phyloP scores from a whole-genome alignment of 2,329 filamentous ascomycete species.

The Cladobotryum protrusum region DNA sequence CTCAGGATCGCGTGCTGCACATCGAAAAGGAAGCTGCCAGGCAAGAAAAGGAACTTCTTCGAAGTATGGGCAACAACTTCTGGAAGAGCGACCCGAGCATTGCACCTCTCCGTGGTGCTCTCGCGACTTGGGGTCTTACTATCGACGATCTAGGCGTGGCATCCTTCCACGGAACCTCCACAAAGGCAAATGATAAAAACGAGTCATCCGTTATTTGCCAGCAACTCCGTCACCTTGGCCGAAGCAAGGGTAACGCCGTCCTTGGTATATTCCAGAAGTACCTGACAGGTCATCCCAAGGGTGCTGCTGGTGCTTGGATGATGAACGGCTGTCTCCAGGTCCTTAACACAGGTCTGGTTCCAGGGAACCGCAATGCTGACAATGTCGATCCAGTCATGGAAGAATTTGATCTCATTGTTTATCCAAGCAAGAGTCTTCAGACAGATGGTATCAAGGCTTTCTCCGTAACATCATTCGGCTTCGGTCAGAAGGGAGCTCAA shows the following conservation, averaged over 20 bases:
- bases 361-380: constrained; percentile 96
- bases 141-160: constrained; percentile 93
- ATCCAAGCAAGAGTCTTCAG: constrained; percentile 90
- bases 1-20: constrained; percentile 75
- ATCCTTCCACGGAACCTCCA: constrained; percentile 98
- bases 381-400: constrained; percentile 96
- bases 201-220: constrained; percentile 96
- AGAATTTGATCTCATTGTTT: constrained; percentile 96
- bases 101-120: constrained; percentile 87
- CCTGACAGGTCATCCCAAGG: constrained; percentile 97
- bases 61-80: constrained; percentile 95
- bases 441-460: constrained; percentile 98
- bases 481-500: constrained; percentile 97
- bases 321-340: constrained; percentile 97
- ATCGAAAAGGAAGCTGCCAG: constrained; percentile 80
- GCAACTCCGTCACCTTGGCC: constrained; percentile 89
- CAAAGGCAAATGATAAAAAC: constrained; percentile 99
- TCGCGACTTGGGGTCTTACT: constrained; percentile 96
- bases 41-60: constrained; percentile 88
- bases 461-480: constrained; percentile 97
- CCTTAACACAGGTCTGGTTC: constrained; percentile 86
- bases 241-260: constrained; percentile 92
- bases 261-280: constrained; percentile 99
- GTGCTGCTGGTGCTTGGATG: constrained; percentile 99
- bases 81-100: constrained; percentile 95